phyloP scores from a whole-genome alignment of 2,329 filamentous ascomycete genomes.

The Aspergillus pseudoterreus region DNA sequence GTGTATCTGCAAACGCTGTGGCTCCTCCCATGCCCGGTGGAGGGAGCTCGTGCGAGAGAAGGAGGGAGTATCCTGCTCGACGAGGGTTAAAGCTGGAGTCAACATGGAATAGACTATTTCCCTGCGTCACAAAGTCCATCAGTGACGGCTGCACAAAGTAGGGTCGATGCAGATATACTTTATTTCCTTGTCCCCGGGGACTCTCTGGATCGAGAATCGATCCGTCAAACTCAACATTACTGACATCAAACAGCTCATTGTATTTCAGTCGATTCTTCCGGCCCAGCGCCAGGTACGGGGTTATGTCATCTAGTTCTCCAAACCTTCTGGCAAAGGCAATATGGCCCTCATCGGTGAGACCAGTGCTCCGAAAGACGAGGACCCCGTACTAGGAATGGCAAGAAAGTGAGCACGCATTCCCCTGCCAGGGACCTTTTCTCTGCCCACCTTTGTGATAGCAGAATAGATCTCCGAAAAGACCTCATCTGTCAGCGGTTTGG shows the following conservation, averaged over 20 bases:
- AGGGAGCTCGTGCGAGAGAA: constrained; percentile 50
- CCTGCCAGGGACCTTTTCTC: not conserved
- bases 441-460: not conserved
- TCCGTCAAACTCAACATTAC: constrained; percentile 52
- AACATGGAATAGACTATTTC: constrained; percentile 53
- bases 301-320: constrained; percentile 57
- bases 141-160: not conserved
- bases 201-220: constrained; percentile 14
- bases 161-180: constrained; percentile 20
- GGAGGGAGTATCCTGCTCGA: constrained; percentile 50
- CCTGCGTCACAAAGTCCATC: constrained; percentile 31
- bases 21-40: constrained; percentile 47
- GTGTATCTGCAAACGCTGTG: constrained; percentile 53
- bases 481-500: not conserved
- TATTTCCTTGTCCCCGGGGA: constrained; percentile 10
- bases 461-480: not conserved
- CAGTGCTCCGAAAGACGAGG: constrained; percentile 50
- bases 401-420: not conserved
- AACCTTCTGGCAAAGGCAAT: constrained; percentile 50
- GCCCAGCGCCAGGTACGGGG: constrained; percentile 45
- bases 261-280: constrained; percentile 48
- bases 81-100: constrained; percentile 57
- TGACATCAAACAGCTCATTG: constrained; percentile 56
- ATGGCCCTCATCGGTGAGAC: constrained; percentile 50
- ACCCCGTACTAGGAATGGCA: constrained; percentile 48